Evolutionary conservation across 768 basidiomycete genomes (phyloP), one percentile per base, ranked within the genome.

Genomic region (Trichaptum fuscoviolaceum): DNA sequence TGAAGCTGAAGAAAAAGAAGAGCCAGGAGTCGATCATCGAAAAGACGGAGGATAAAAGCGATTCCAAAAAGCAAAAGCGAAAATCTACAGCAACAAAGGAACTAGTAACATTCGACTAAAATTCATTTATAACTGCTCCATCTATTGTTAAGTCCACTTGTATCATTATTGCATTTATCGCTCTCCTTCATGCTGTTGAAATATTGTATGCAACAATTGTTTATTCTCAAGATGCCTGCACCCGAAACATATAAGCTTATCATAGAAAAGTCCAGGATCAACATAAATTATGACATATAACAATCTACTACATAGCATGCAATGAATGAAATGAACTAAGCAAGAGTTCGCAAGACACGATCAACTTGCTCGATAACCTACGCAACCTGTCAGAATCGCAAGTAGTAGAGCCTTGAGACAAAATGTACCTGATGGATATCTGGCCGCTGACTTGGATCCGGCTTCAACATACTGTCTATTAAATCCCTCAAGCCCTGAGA

Each of bases 401-500:
- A 24, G 36, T 66, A 64, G 66, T 64, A 57, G 34, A 64, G 63
- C 10, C 42, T n/a, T 34, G 65, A 61, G 20, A 18, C 17, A 15
- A 57, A n/a, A 71, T 80, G 27, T 69, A 94, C 95, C 85, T 89
- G 79, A 69, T 93, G 86, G 35, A 99, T 95, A 77, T 91, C 87
- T 20, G 95, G 95, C 69, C 97, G 78, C 35, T 93, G 87, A 63
- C 82, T 80, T 6, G 95, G 92, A 69, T 97, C 88, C 58, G 90
- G 85, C 67, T 90, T 91, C 63, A 99, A 77, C 90, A 93, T 92
- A 59, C 80, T 80, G 74, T 95, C 91, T 65, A 99, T 92, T 62
- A 99, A 80, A 63, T 88, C 83, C 72, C 84, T 87, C 67, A 96
- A 78, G 5, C 91, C 92, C 72, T 94, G 87, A 17, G 92, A 93